A percentile compares a stretch with the other conserved stretches of the same genome.
These are phyloP conservation scores for Hypholoma sublateritium DNA, from an alignment of 768 basidiomycete genomes.

Conservation along the genomic window DNA sequence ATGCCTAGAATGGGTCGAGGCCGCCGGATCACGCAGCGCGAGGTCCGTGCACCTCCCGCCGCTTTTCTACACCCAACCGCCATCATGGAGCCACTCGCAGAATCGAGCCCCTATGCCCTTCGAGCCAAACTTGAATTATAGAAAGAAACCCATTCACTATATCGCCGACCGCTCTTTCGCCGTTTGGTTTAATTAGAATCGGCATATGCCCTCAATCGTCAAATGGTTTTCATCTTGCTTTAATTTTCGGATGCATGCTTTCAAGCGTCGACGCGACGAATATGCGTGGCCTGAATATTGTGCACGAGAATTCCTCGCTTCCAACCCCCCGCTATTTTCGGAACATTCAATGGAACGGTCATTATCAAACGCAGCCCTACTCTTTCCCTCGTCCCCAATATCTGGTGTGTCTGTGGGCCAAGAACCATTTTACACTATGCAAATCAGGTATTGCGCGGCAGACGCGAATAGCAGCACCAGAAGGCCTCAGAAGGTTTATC, in stretches of 20 bases:
- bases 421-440: neutral
- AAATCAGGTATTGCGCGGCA: neutral
- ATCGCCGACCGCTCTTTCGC: too few species aligned
- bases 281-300: too few species aligned
- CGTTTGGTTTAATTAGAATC: too few species aligned
- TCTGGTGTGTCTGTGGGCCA: neutral
- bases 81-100: neutral
- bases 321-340: neutral
- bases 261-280: too few species aligned
- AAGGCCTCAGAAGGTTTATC: neutral
- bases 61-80: neutral
- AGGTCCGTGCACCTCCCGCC: slow-evolving; percentile 15
- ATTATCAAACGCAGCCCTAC: neutral
- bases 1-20: slow-evolving; percentile 27
- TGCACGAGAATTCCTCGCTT: neutral
- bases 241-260: too few species aligned
- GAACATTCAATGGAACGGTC: neutral
- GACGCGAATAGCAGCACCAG: neutral
- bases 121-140: neutral
- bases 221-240: too few species aligned
- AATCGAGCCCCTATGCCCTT: too few species aligned
- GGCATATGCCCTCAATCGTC: too few species aligned
- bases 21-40: slow-evolving; percentile 18
- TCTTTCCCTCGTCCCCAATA: neutral
- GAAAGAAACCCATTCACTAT: too few species aligned